phyloP scores from a whole-genome alignment of 2,329 filamentous ascomycete species.

The Aspergillus ustus region DNA sequence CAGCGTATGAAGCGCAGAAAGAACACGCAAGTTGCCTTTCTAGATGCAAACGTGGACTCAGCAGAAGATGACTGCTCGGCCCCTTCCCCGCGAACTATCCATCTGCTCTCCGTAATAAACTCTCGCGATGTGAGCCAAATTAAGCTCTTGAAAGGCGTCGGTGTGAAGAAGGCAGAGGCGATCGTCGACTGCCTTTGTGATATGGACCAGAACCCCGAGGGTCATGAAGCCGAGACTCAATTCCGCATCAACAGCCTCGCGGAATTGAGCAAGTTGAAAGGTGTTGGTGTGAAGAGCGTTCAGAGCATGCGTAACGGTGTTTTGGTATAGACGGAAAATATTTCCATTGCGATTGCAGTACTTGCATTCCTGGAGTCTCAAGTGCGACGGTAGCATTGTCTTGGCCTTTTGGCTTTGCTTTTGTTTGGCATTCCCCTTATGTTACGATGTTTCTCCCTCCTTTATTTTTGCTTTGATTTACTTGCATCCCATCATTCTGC shows the following conservation, averaged over 20 bases:
- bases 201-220: conserved; percentile 39
- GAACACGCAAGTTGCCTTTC: conserved; percentile 21
- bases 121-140: conserved; percentile 51
- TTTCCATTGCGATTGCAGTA: conserved; percentile 2
- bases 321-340: conserved; percentile 32
- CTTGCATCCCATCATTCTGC: conserved; percentile 4
- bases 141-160: conserved; percentile 52
- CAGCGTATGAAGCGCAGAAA: conserved; percentile 37
- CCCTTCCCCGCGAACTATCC: conserved; percentile 47
- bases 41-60: conserved; percentile 23
- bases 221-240: conserved; percentile 27
- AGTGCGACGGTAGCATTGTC: background rate
- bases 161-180: conserved; percentile 53
- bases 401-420: background rate
- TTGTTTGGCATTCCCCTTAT: conserved; percentile 13
- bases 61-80: conserved; percentile 28
- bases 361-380: conserved; percentile 16
- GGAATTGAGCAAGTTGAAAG: conserved; percentile 49
- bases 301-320: conserved; percentile 54
- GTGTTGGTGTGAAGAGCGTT: conserved; percentile 51
- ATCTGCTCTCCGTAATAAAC: conserved; percentile 52
- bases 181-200: conserved; percentile 54
- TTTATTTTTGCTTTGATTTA: background rate
- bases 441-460: background rate
- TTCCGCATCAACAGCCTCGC: conserved; percentile 44